Evolutionary conservation across 768 basidiomycete genomes (phyloP), one percentile per base, ranked within the genome.

Genomic region (Tricholoma matsutake): DNA sequence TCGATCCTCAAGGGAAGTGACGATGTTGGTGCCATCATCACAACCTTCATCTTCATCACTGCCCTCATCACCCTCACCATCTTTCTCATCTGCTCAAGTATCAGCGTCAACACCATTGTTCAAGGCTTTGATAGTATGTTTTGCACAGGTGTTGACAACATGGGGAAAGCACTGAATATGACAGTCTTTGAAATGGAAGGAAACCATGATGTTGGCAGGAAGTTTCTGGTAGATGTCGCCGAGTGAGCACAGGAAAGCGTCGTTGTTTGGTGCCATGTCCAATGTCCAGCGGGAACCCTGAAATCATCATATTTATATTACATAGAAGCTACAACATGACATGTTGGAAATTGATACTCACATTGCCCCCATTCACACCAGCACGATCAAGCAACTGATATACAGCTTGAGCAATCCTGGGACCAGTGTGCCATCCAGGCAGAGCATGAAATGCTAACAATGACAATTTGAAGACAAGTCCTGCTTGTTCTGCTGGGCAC

Each of bases 111-210:
- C 9, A 18, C 31, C 54, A 6, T 47, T 41, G 31, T 45, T 45
- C 10, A 57, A 34, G 22, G 31, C 56, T 20, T 32, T 56, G 22
- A 68, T 20, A 7, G 57, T 35, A 35, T 65, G 67, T 20, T 58
- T 25, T 1, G 57, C 49, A 20, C n/a, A 70, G 64, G 28, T 70
- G n/a, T n/a, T n/a, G n/a, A 59, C 49, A 20, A 70, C 65, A 32
- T 70, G 67, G 0, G 65, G 65, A n/a, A 71, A 65, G 51, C 69
- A 70, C 43, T 57, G 41, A 20, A 71, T 57, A 3, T 52, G 22
- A 16, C 18, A 29, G 28, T 66, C 63, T 6, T 53, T 25, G 3
- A 39, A 10, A 22, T 68, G 28, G 13, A 68, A 66, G 22, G 22
- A 25, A 25, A 25, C 22, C 3, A 20, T 4, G 4, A 64, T 58